A percentile compares a stretch with the other conserved stretches of the same genome.
Evolutionary conservation across 2,329 filamentous ascomycete species (phyloP).

Genomic region (Leptographium radiaticola): DNA sequence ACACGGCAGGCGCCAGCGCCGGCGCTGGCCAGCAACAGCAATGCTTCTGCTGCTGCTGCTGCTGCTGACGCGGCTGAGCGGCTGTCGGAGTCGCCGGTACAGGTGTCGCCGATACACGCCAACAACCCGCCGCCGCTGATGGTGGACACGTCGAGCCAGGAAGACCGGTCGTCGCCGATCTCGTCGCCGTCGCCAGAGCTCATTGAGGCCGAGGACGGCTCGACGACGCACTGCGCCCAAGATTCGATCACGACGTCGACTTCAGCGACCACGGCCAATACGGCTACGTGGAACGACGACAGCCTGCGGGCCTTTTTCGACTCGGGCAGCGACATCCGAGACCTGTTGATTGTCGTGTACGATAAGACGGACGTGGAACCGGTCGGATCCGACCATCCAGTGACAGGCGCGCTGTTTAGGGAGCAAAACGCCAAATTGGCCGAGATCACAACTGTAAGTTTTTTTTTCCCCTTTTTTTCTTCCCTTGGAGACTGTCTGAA

Average conservation of each 20-base stretch:
- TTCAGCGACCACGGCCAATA: slow-evolving; percentile 28
- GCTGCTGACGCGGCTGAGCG: slow-evolving; percentile 24
- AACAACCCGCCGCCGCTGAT: slow-evolving; percentile 53
- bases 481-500: background rate
- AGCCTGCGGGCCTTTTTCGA: slow-evolving; percentile 84
- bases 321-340: slow-evolving; percentile 74
- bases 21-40: slow-evolving; percentile 16
- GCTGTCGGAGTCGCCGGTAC: slow-evolving; percentile 54
- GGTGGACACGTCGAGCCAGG: slow-evolving; percentile 58
- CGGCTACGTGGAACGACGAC: slow-evolving; percentile 70
- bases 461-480: background rate
- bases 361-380: slow-evolving; percentile 77
- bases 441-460: slow-evolving; percentile 65
- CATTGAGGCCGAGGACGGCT: slow-evolving; percentile 31
- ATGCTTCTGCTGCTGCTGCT: background rate
- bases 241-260: slow-evolving; percentile 40
- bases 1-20: slow-evolving; percentile 4
- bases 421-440: slow-evolving; percentile 77
- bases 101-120: slow-evolving; percentile 21
- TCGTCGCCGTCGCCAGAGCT: slow-evolving; percentile 54
- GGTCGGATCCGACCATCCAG: slow-evolving; percentile 70
- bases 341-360: slow-evolving; percentile 82
- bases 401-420: slow-evolving; percentile 67
- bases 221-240: slow-evolving; percentile 25
- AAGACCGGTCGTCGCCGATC: slow-evolving; percentile 44